Percentiles rank a stretch among this genome's conserved stretches.
Evolutionary conservation across 495 filamentous ascomycete species (phyloP).

Genomic region (Trichoderma virens): DNA sequence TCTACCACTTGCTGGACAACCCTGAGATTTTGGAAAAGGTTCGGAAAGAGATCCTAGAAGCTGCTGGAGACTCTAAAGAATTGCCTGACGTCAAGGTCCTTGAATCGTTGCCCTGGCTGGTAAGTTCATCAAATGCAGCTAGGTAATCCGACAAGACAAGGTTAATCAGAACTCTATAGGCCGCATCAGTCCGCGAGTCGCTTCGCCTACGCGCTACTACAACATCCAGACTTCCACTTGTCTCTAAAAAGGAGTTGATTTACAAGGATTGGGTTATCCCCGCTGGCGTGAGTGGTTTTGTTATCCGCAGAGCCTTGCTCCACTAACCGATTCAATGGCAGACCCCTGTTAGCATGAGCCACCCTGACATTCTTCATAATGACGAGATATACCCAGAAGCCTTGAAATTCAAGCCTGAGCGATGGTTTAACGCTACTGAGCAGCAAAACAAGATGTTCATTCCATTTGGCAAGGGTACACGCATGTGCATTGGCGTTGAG

Average conservation of each 20-base stretch:
- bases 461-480: slow-evolving; percentile 16
- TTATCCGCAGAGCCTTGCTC: too few relatives aligned
- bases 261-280: slow-evolving; percentile 13
- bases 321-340: too few relatives aligned
- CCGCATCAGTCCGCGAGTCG: neutral
- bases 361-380: slow-evolving; percentile 11
- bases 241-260: neutral
- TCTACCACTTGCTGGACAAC: neutral
- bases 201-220: neutral
- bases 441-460: slow-evolving; percentile 15
- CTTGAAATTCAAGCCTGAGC: slow-evolving; percentile 10
- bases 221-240: neutral
- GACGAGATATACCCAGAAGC: slow-evolving; percentile 12
- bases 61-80: neutral
- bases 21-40: neutral
- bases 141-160: neutral
- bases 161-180: neutral
- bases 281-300: slow-evolving; percentile 13
- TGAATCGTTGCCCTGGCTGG: neutral
- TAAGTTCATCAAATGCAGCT: neutral
- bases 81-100: neutral
- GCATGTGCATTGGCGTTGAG: slow-evolving; percentile 18
- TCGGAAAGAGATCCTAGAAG: neutral
- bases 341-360: slow-evolving; percentile 15
- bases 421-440: slow-evolving; percentile 12